These are phyloP conservation scores for Ascochyta clinopodiicola DNA, from an alignment of 2,329 filamentous ascomycete genomes.

Conservation along the genomic window DNA sequence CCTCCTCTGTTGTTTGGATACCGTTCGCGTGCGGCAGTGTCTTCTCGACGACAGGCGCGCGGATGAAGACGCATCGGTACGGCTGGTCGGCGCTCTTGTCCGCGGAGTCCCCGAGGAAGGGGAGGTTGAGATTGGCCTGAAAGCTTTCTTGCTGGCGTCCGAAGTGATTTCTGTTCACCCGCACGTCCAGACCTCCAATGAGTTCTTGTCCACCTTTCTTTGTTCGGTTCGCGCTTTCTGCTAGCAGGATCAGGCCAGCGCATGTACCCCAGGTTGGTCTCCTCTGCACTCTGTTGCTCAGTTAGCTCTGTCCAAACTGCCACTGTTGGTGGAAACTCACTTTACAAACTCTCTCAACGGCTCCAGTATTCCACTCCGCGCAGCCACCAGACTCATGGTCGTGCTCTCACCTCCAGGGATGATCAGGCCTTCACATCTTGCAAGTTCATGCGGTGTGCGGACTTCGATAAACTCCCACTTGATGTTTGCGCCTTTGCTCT, in stretches of 20 bases:
- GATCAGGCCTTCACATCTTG: constrained; percentile 79
- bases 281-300: constrained; percentile 65
- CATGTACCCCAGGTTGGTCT: constrained; percentile 96
- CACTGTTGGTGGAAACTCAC: constrained; percentile 57
- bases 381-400: constrained; percentile 86
- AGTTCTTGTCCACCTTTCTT: constrained; percentile 93
- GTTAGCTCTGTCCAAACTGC: not conserved
- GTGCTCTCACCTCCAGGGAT: constrained; percentile 96
- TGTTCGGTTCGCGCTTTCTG: constrained; percentile 83
- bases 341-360: constrained; percentile 90
- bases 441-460: constrained; percentile 74
- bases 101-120: constrained; percentile 63
- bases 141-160: constrained; percentile 94
- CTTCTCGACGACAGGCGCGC: constrained; percentile 90
- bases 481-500: constrained; percentile 24
- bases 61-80: constrained; percentile 89
- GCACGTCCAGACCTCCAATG: constrained; percentile 87
- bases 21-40: constrained; percentile 64
- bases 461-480: constrained; percentile 76
- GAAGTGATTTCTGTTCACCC: constrained; percentile 94
- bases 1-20: constrained; percentile 58
- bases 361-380: constrained; percentile 79
- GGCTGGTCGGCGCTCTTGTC: constrained; percentile 49
- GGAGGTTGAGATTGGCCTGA: constrained; percentile 73
- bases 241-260: constrained; percentile 89